Evolutionary conservation across 331 rosid genomes (phyloP), one percentile per base, ranked within the genome.

Genomic region (Stylosanthes scabra): DNA sequence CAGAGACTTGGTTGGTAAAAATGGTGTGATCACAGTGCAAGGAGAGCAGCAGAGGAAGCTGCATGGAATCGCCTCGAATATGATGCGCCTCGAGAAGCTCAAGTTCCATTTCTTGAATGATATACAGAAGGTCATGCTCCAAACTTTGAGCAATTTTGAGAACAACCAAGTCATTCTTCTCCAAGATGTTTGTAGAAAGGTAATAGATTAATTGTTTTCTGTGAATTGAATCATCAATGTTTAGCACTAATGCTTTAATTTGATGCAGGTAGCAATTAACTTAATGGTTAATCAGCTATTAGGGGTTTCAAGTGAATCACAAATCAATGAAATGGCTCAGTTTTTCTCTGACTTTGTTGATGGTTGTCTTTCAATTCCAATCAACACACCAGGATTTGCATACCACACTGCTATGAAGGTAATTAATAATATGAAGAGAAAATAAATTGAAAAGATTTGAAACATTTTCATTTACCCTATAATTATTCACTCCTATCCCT

Each of bases 391-490:
- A 0, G 90, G 93, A 40, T 88, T 68, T 56, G 76, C 95, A 52
- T 94, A 94, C 74, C 88, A 91, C 83, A 80, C 83, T 41, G 98
- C 95, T 29, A 94, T 94, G 96, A 91, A 88, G 97, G 98, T n/a
- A n/a, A n/a, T n/a, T 93, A 80, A n/a, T 9, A 14, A n/a, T 9
- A 14, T 40, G 16, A 29, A 75, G 16, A 11, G 14, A 55, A 42
- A 10, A 74, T 40, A 46, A 45, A 45, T 20, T 16, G 28, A 40
- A 25, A 41, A 58, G 66, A 28, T 16, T 14, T 34, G 39, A 34
- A n/a, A 9, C 50, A 40, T 55, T 71, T 71, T 58, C 29, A 28
- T 45, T 11, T 58, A 9, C 1, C 45, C 27, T 71, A 27, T n/a
- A n/a, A n/a, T n/a, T n/a, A n/a, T n/a, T n/a, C n/a, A n/a, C n/a